Conservation (phyloP, 306 rosid genomes). For the Gillenia trifoliata region DNA sequence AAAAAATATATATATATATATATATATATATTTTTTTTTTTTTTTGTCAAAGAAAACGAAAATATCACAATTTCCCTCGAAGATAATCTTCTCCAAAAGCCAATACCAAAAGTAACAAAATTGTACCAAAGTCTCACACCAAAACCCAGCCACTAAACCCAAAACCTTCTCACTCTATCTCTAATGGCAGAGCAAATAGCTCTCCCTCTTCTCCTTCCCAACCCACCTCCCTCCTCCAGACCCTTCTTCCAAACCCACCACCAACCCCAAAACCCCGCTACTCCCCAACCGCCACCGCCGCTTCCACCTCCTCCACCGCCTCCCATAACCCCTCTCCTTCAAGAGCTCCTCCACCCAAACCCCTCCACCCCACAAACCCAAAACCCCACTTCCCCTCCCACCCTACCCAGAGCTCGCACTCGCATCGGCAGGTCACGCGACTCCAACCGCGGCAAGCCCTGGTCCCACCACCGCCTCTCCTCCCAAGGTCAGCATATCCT, state of each 20-base stretch:
- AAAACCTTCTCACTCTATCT: neutral
- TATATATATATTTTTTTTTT: too few relatives aligned
- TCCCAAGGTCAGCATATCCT: constrained; percentile 53
- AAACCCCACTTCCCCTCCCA: constrained; percentile 13
- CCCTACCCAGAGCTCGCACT: constrained; percentile 30
- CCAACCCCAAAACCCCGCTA: constrained; percentile 25
- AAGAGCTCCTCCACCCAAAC: constrained; percentile 29
- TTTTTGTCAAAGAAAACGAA: neutral
- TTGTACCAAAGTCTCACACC: neutral
- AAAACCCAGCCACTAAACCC: neutral
- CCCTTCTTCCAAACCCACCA: constrained; percentile 28
- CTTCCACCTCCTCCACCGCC: constrained; percentile 18
- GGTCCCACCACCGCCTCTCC: constrained; percentile 60
- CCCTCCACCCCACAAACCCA: constrained; percentile 9
- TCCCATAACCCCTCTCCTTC: constrained; percentile 45
- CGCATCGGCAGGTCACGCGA: constrained; percentile 57
- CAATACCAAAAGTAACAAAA: neutral
- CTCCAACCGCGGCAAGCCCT: constrained; percentile 75
- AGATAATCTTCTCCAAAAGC: neutral
- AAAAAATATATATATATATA: too few relatives aligned
- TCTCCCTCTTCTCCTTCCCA: constrained; percentile 53
- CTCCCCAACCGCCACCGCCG: constrained; percentile 11
- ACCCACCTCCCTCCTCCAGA: constrained; percentile 40
- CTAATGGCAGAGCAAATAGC: constrained; percentile 52
- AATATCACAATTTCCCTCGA: neutral